Percentiles rank a stretch among this genome's conserved stretches.
Evolutionary conservation across 2,329 filamentous ascomycete genomes (phyloP).

Genomic region (Madurella mycetomatis): DNA sequence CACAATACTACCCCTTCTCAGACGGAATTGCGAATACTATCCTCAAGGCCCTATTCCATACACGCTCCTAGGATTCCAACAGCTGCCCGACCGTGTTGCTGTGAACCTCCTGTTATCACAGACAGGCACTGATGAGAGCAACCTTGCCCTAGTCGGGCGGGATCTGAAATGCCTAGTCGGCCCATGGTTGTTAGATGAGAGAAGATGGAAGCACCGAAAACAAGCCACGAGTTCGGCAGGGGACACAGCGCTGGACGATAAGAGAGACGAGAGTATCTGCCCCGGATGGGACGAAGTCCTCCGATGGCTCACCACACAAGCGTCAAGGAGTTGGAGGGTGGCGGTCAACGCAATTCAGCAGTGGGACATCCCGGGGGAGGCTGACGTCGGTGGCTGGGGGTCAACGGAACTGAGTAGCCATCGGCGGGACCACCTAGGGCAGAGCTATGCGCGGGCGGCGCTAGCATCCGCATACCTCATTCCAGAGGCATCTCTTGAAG

Average conservation of each 20-base stretch:
- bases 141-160: constrained; percentile 47
- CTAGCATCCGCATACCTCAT: constrained; percentile 65
- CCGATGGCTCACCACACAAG: constrained; percentile 60
- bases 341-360: constrained; percentile 61
- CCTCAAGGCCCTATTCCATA: constrained; percentile 44
- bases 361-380: constrained; percentile 69
- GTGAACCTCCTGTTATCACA: constrained; percentile 58
- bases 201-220: constrained; percentile 45
- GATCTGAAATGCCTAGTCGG: constrained; percentile 65
- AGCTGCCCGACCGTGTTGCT: constrained; percentile 54
- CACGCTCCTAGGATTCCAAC: constrained; percentile 60
- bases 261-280: constrained; percentile 37
- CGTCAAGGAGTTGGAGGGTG: constrained; percentile 56
- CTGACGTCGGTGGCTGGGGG: constrained; percentile 60
- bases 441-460: constrained; percentile 62
- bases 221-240: constrained; percentile 25
- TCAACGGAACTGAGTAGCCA: constrained; percentile 56
- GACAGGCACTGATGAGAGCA: constrained; percentile 42
- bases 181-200: constrained; percentile 67
- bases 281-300: constrained; percentile 66
- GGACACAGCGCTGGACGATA: constrained; percentile 9
- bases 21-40: constrained; percentile 68
- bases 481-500: constrained; percentile 54
- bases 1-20: constrained; percentile 62
- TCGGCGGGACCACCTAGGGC: constrained; percentile 55